These are phyloP conservation scores for Anthracocystis setariae DNA, from an alignment of 1,284 basidiomycete species.

Conservation along the genomic window DNA sequence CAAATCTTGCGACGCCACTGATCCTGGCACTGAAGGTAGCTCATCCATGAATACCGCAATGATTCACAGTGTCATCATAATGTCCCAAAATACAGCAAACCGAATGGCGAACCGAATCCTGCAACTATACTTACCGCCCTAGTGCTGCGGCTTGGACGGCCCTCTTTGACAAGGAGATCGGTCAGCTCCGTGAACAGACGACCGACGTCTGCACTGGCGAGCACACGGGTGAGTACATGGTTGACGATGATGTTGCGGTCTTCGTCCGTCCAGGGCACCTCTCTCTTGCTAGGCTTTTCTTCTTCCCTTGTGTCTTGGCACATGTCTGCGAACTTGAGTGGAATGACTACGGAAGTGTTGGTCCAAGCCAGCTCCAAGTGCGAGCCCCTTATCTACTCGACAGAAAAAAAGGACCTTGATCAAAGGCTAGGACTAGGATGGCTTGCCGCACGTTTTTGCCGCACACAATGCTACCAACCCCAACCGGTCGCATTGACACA, in stretches of 20 bases:
- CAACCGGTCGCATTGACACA: too few relatives aligned
- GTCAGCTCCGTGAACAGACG: constrained; percentile 9
- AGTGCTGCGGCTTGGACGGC: constrained; percentile 4
- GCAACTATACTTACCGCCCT: constrained; percentile 10
- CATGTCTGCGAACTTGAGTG: not conserved
- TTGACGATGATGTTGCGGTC: constrained; percentile 26
- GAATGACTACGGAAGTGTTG: too few relatives aligned
- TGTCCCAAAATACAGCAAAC: not conserved
- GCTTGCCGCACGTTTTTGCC: not conserved
- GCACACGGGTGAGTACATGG: constrained; percentile 22
- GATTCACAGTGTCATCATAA: too few relatives aligned
- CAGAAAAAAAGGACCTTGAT: too few relatives aligned
- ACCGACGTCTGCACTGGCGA: constrained; percentile 8
- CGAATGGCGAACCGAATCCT: not conserved
- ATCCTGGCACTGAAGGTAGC: constrained; percentile 11
- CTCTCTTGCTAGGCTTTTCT: constrained; percentile 6
- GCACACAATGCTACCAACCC: not conserved
- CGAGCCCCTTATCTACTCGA: too few relatives aligned
- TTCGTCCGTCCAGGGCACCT: constrained; percentile 24
- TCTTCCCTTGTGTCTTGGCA: not conserved
- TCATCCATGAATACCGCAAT: not conserved
- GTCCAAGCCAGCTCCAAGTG: too few relatives aligned
- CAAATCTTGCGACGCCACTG: constrained; percentile 34
- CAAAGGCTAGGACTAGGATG: not conserved
- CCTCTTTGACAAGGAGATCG: constrained; percentile 9